Base-by-base conservation (phyloP, 2,329 filamentous ascomycete genomes). In the Penicillium brevicompactum region DNA sequence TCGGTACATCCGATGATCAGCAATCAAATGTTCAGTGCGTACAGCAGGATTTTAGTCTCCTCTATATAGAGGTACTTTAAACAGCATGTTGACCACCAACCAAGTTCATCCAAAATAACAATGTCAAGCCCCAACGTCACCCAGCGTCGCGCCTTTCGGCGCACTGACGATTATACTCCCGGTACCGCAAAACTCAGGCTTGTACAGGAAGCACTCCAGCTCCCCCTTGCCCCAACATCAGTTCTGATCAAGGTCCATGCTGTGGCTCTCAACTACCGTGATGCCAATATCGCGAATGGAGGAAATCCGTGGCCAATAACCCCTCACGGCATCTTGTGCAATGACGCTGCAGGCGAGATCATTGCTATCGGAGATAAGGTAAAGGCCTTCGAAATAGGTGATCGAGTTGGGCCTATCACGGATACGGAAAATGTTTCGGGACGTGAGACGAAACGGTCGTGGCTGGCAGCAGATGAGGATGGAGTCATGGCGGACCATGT, bases 401-500 rank as follows among this genome's bases (percentile, higher is more conserved):
- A 78, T 46, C 65, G 71, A 0, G 77, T 74, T 5, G 64, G 68
- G 2, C 74, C 76, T 4, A 73, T 73, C 5, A 72, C 64, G n/a
- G 72, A 77, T 51, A 74, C 74, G 0, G 67, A 74, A 49, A 71
- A 76, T 55, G 61, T 80, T 4, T 76, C 74, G 0, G 74, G 71
- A 0, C 69, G 73, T 7, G 70, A 75, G 38, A 45, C 63, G 6
- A 68, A 59, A 1, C 61, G 77, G 21, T 74, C 73, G 1, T 79
- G 77, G 77, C 65, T 79, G 4, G 76, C 75, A 2, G 76, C 74
- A 0, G 69, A 80, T 51, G 76, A 76, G 48, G 77, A 79, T 53
- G 78, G 78, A 0, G 73, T 76, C 2, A 46, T 80, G 59, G 75
- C 76, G 0, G 69, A 73, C 27, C 67, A 76, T 56, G n/a, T 79